Base-by-base conservation (phyloP, 768 basidiomycete genomes). In the Melanogaster broomeanus region DNA sequence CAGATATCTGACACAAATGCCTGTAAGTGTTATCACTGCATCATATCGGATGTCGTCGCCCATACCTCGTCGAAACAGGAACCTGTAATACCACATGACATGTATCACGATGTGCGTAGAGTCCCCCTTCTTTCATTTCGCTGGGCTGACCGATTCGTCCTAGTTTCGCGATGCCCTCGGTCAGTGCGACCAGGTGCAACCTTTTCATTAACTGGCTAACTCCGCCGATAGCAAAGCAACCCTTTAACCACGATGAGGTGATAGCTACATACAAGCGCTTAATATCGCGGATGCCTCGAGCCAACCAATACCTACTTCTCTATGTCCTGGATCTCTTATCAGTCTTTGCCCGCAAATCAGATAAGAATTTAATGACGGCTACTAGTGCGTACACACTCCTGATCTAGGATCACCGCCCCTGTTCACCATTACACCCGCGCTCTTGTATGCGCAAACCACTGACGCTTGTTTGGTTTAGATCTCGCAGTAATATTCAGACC, bases 401-500 rank as follows among this genome's bases (percentile, higher is more conserved):
- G 21, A 46, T 43, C 27, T 27, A 33, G n/a, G 48, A 40, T 45
- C 49, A 25, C 33, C 15, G 25, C 43, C 34, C 40, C 54, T 19
- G 27, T 28, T 37, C 16, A 11, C 48, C 46, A 40, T 42, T 25
- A 19, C 37, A 19, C 51, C 42, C 30, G 48, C 47, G n/a, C 4
- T 7, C 3, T 50, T n/a, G 31, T 24, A 22, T 30, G 15, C 28
- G 13, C n/a, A 4, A 35, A 35, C 35, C 9, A 11, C 48, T 49
- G 31, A 49, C 24, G 27, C 21, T 49, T 41, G 22, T 18, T 30
- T 40, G 22, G 10, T 24, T 22, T 65, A 93, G 96, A 99, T 72
- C 84, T 99, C 18, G 97, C 96, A 16, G 89, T 96, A 41, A 96
- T 98, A 58, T 99, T 99, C 72, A 90, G 94, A 51, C 97, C 97